phyloP scores from a whole-genome alignment of 345 rosid genomes.

The Euphorbia tirucalli region DNA sequence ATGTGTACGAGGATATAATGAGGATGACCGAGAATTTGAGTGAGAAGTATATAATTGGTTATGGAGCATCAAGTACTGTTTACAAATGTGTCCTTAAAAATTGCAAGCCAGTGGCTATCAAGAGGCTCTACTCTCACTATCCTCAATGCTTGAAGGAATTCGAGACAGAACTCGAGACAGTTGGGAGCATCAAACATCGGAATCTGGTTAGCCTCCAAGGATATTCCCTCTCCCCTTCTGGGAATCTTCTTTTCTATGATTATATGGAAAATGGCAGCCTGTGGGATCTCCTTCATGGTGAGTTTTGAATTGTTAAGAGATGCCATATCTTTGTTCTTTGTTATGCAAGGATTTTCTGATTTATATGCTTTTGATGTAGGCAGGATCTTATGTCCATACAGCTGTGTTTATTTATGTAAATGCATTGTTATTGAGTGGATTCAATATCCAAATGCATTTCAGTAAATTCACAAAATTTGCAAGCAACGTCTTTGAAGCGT shows the following conservation, averaged over 20 bases:
- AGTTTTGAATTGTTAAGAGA: too few species aligned
- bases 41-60: slow-evolving; percentile 84
- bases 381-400: too few species aligned
- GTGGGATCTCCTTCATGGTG: slow-evolving; percentile 95
- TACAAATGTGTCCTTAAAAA: slow-evolving; percentile 91
- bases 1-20: slow-evolving; percentile 94
- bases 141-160: slow-evolving; percentile 84
- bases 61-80: slow-evolving; percentile 90
- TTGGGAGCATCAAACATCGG: slow-evolving; percentile 90
- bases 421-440: too few species aligned
- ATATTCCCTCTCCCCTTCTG: slow-evolving; percentile 71
- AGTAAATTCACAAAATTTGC: not conserved
- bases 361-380: too few species aligned
- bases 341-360: too few species aligned
- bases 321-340: too few species aligned
- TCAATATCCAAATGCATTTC: too few species aligned
- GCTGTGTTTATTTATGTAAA: too few species aligned
- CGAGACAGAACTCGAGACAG: slow-evolving; percentile 84
- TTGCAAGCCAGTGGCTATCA: slow-evolving; percentile 94
- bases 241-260: slow-evolving; percentile 92
- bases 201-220: slow-evolving; percentile 92
- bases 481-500: not conserved
- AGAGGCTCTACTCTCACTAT: slow-evolving; percentile 80
- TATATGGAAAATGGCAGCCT: slow-evolving; percentile 98
- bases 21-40: slow-evolving; percentile 95